These are phyloP conservation scores for Linaria vulgaris DNA, from an alignment of 257 asterid species.

Conservation along the genomic window DNA sequence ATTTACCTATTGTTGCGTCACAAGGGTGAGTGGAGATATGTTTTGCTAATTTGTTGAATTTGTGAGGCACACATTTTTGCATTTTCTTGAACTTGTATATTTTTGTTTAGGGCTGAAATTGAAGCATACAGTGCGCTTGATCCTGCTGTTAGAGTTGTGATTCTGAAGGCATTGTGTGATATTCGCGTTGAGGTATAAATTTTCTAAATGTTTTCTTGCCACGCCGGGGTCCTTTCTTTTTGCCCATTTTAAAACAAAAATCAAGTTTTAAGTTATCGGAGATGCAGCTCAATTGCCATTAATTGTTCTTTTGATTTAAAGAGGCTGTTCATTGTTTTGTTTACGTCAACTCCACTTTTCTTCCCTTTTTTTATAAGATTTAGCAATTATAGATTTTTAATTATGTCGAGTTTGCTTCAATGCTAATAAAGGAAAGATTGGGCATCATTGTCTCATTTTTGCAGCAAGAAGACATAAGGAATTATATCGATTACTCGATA, in stretches of 20 bases:
- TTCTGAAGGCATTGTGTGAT: slow-evolving; percentile 94
- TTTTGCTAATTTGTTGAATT: slow-evolving; percentile 15
- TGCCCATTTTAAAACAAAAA: slow-evolving; percentile 4
- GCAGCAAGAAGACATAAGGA: slow-evolving; percentile 98
- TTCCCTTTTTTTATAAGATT: no score
- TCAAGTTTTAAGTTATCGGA: slow-evolving; percentile 13
- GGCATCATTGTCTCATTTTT: slow-evolving; percentile 36
- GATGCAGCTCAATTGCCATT: slow-evolving; percentile 5
- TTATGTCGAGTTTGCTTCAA: neutral
- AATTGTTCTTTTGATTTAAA: no score
- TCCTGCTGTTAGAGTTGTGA: slow-evolving; percentile 88
- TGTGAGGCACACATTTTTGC: slow-evolving; percentile 13
- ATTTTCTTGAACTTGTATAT: slow-evolving; percentile 19
- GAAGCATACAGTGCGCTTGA: slow-evolving; percentile 75
- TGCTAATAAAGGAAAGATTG: slow-evolving; percentile 22
- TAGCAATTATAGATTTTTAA: no score
- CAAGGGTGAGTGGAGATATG: slow-evolving; percentile 70
- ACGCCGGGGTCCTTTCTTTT: slow-evolving; percentile 17
- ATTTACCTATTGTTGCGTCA: slow-evolving; percentile 90
- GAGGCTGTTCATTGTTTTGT: neutral
- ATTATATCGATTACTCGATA: slow-evolving; percentile 70
- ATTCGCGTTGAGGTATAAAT: slow-evolving; percentile 92
- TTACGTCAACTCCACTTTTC: neutral
- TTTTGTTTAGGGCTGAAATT: slow-evolving; percentile 76
- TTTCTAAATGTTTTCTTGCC: slow-evolving; percentile 19